Evolutionary conservation across 768 basidiomycete species (phyloP), one percentile per base, ranked within the genome.

Genomic region (Lentinula aciculospora): DNA sequence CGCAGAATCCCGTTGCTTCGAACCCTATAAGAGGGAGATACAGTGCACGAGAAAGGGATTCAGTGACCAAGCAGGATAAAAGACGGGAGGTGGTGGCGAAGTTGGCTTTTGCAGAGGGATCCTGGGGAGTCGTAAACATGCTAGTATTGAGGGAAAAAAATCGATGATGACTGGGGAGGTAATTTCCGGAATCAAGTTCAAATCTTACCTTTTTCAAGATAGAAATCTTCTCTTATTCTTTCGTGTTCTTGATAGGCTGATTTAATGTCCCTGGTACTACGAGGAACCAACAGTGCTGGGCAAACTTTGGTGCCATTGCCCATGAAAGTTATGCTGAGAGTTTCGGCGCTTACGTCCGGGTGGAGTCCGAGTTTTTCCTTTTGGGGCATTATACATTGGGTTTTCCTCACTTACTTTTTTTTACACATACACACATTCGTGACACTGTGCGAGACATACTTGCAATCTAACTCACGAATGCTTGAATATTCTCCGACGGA

Each of bases 51-150:
- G 77, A 72, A 9, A 83, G 71, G 6, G 81, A 81, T 66, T 83
- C 82, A 1, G 82, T 81, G 54, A 83, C 81, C 6, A 84, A 73
- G 62, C 81, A 82, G 29, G 81, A 82, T n/a, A 83, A 61, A 3
- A 84, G 65, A 27, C 83, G 78, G 13, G 80, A 71, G 25, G 74
- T 68, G 34, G 76, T 76, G 9, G 78, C 77, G 62, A 82, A 81
- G 21, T 72, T 66, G 36, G 81, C 81, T 31, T 50, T 50, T 4
- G n/a, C 31, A n/a, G n/a, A 48, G 10, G 32, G 25, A 19, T 29
- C 31, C 32, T 46, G 45, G 45, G 37, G 13, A 39, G 37, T 15
- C 37, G n/a, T 39, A 39, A n/a, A 8, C 13, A 17, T 39, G 13
- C 12, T 39, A n/a, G 37, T 13, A 21, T 42, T 8, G 42, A 44